Percentiles rank a stretch among this genome's conserved stretches.
These are phyloP conservation scores for Exophiala dermatitidis DNA, from an alignment of 2,329 filamentous ascomycete genomes.

Conservation along the genomic window DNA sequence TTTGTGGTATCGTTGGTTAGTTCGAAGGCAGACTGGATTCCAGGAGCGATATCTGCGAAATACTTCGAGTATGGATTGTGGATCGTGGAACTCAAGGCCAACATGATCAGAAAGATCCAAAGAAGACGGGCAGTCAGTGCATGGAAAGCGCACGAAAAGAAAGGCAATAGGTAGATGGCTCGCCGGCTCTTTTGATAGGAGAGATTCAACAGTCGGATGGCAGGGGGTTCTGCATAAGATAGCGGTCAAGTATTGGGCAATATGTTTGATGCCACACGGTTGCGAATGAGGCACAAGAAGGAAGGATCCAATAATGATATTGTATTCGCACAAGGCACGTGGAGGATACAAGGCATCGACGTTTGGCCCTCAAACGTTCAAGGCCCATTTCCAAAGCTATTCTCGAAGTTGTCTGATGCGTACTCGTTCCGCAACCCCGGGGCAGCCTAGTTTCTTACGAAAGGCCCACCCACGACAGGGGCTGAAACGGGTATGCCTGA, in stretches of 20 bases:
- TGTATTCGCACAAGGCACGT: conserved; percentile 18
- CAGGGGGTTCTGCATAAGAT: conserved; percentile 15
- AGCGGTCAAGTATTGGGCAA: conserved; percentile 18
- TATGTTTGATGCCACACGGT: conserved; percentile 12
- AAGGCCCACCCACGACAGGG: conserved; percentile 15
- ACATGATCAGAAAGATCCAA: conserved; percentile 17
- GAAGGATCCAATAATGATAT: conserved; percentile 12
- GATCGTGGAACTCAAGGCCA: conserved; percentile 20
- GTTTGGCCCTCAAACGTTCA: conserved; percentile 1
- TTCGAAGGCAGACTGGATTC: conserved; percentile 22
- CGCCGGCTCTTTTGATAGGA: conserved; percentile 14
- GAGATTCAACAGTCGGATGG: conserved; percentile 7
- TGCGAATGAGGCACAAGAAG: conserved; percentile 4
- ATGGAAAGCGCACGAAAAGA: conserved; percentile 1
- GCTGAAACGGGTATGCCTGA: conserved; percentile 22
- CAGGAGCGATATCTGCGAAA: conserved; percentile 16
- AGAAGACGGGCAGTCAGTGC: conserved; percentile 10
- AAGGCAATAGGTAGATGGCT: conserved; percentile 1
- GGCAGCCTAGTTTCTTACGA: conserved; percentile 20
- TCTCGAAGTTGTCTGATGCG: conserved; percentile 18
- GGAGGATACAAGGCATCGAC: conserved; percentile 12
- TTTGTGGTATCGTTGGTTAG: conserved; percentile 15
- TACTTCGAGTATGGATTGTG: conserved; percentile 17
- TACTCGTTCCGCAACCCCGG: conserved; percentile 18
- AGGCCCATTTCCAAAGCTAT: conserved; percentile 12